Evolutionary conservation across 257 asterid species (phyloP).

Genomic region (Ballota nigra): DNA sequence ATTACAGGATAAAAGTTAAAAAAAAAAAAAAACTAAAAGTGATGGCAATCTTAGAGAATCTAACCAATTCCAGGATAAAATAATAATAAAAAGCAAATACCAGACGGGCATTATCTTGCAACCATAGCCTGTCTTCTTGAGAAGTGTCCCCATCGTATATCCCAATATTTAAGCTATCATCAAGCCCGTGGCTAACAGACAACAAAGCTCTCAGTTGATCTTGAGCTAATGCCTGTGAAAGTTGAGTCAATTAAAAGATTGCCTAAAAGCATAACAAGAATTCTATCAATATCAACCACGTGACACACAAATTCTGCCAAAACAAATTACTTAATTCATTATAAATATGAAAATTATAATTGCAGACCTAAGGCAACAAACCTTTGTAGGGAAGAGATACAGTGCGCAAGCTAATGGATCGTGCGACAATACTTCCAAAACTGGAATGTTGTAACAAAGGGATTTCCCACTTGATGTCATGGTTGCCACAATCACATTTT

Average conservation of each 20-base stretch:
- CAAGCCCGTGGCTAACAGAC: slow-evolving; percentile 55
- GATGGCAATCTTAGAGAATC: slow-evolving; percentile 16
- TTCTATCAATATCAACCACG: slow-evolving; percentile 18
- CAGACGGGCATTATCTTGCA: slow-evolving; percentile 88
- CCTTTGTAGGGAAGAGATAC: slow-evolving; percentile 97
- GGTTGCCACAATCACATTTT: slow-evolving; percentile 90
- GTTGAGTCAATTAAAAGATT: slow-evolving; percentile 25
- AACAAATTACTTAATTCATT: slow-evolving; percentile 9
- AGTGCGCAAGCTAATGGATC: slow-evolving; percentile 76
- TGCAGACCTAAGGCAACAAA: slow-evolving; percentile 23
- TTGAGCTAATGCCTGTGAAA: slow-evolving; percentile 91
- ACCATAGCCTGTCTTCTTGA: slow-evolving; percentile 74
- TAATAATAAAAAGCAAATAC: slow-evolving; percentile 32
- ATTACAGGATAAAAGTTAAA: slow-evolving; percentile 25
- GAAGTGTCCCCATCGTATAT: slow-evolving; percentile 96
- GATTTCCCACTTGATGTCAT: slow-evolving; percentile 99
- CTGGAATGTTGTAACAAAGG: slow-evolving; percentile 95
- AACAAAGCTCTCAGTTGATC: slow-evolving; percentile 84
- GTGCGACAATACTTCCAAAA: slow-evolving; percentile 66
- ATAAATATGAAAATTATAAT: slow-evolving; percentile 6
- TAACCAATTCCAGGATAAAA: slow-evolving; percentile 16
- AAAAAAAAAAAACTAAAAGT: slow-evolving; percentile 8
- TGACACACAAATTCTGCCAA: slow-evolving; percentile 16
- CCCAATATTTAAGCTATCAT: slow-evolving; percentile 67
- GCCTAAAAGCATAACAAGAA: slow-evolving; percentile 13